Base-by-base conservation (phyloP, 1,284 basidiomycete species). In the Kwoniella shivajii region DNA sequence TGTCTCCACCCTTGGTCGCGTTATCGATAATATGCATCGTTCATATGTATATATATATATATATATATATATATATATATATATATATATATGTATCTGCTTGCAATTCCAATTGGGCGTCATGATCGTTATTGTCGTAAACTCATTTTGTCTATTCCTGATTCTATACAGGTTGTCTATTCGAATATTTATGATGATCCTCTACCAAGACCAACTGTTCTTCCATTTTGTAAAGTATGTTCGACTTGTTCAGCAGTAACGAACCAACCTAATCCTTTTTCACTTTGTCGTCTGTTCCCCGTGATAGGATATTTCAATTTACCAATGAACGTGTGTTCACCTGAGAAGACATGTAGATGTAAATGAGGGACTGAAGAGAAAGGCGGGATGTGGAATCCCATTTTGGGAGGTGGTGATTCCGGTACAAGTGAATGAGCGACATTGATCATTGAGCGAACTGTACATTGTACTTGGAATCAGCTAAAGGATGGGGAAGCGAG, bases 351-450 rank as follows among this genome's bases (percentile, higher is more conserved):
- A 73, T 92, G 90, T 37, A 93, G 75, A 71, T 92, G 90, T 14
- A 92, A 78, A 73, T 92, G 89, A 27, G 85, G 78, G 2, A 92
- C 84, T n/a, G 86, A 88, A 56, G 84, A 86, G 73, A 89, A 88
- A 0, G 90, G 90, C 0, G 89, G 88, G 60, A 91, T 88, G 72
- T 91, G 88, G 65, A 89, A 90, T 1, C 89, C 88, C 73, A 89
- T 80, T 59, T 86, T 88, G 60, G 65, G 18, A 80, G 78, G 24
- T 81, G 68, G n/a, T 72, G 72, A 4, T 48, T 48, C 6, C 50
- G 59, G 64, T 84, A 83, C 38, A 88, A 77, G 52, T 84, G 72
- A 41, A 43, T 83, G 72, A 3, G 86, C 89, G 33, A 89, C 82
- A 6, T 68, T 68, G 63, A 82, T 79, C 88, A 91, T 88, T 14